These are phyloP conservation scores for Chlorella variabilis DNA, from an alignment of 163 green algal species.

Conservation along the genomic window DNA sequence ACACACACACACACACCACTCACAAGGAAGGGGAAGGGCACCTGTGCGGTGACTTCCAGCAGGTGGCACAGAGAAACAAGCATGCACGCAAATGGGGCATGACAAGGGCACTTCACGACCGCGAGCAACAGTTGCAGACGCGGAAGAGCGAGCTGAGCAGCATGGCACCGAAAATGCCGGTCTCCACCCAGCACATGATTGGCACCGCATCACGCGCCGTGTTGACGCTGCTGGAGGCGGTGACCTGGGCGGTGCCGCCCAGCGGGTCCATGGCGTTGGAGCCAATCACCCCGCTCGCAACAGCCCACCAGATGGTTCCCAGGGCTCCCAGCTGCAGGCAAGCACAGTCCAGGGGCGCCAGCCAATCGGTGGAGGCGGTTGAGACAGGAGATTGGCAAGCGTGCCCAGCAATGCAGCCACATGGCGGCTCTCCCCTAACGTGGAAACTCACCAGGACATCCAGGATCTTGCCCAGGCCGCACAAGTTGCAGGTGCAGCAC, in stretches of 20 bases:
- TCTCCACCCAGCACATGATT: constrained; percentile 6
- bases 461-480: constrained; percentile 44
- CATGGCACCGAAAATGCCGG: constrained; percentile 4
- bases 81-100: too few relatives aligned
- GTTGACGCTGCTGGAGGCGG: neutral
- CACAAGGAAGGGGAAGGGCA: too few relatives aligned
- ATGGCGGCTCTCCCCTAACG: too few relatives aligned
- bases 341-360: too few relatives aligned
- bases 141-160: neutral
- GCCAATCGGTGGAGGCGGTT: neutral
- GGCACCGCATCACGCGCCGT: constrained; percentile 3
- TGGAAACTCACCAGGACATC: constrained; percentile 38
- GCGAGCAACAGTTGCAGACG: neutral
- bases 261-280: neutral
- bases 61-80: too few relatives aligned
- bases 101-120: too few relatives aligned
- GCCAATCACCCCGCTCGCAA: constrained; percentile 18
- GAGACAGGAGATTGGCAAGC: neutral
- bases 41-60: too few relatives aligned
- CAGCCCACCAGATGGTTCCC: constrained; percentile 20
- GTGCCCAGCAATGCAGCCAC: neutral
- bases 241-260: neutral
- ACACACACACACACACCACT: too few relatives aligned
- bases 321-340: neutral
- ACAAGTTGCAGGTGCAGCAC: constrained; percentile 58